These are phyloP conservation scores for Euphorbia schlechtendalii DNA, from an alignment of 441 rosid genomes.

Conservation along the genomic window DNA sequence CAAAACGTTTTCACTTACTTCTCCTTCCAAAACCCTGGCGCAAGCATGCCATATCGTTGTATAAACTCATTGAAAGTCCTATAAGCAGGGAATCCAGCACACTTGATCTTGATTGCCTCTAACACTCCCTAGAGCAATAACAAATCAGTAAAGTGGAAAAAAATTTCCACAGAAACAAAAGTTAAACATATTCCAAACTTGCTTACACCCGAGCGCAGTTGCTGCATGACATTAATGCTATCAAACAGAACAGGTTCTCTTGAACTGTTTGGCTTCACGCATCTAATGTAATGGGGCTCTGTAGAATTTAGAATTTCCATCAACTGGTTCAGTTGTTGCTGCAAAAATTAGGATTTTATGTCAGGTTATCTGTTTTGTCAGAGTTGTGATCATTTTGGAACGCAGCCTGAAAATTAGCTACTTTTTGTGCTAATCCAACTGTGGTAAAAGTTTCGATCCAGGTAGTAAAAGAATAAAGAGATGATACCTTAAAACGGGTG, in stretches of 20 bases:
- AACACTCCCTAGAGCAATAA: conserved; percentile 73
- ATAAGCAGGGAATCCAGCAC: conserved; percentile 75
- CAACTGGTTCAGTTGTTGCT: conserved; percentile 82
- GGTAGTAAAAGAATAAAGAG: conserved; percentile 8
- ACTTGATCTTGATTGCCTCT: conserved; percentile 87
- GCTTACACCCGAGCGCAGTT: conserved; percentile 90
- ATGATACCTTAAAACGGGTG: conserved; percentile 72
- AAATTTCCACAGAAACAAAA: conserved; percentile 10
- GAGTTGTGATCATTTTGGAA: background rate
- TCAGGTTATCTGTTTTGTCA: conserved; percentile 19
- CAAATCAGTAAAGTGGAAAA: conserved; percentile 18
- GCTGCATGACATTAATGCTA: conserved; percentile 65
- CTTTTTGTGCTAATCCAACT: conserved; percentile 1
- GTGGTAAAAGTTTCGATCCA: conserved; percentile 11
- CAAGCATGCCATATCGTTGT: conserved; percentile 56
- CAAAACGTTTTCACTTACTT: no score
- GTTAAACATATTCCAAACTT: conserved; percentile 18
- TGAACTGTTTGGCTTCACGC: conserved; percentile 83
- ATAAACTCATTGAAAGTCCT: conserved; percentile 69
- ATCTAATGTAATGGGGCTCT: conserved; percentile 90
- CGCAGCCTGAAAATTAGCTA: background rate
- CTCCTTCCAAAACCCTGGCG: conserved; percentile 49
- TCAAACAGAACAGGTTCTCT: conserved; percentile 67
- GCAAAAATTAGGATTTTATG: conserved; percentile 38
- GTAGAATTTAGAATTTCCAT: conserved; percentile 78